Evolutionary conservation across 306 rosid species (phyloP).

Genomic region (Fragaria iinumae): DNA sequence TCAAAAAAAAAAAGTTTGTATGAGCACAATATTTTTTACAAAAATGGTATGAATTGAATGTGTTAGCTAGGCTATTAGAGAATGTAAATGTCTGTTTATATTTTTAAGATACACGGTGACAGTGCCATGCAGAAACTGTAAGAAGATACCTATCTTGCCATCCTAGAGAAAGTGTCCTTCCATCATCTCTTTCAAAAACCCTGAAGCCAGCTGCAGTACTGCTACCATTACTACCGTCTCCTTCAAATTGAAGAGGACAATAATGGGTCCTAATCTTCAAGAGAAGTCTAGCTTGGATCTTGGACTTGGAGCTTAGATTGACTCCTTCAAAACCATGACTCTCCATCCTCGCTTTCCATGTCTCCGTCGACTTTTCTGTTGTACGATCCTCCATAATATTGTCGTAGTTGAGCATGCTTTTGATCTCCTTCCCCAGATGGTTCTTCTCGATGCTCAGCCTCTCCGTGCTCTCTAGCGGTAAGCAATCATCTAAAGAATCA

Average conservation of each 20-base stretch:
- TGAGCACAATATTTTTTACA: no score
- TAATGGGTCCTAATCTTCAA: constrained; percentile 70
- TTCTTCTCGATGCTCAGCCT: constrained; percentile 74
- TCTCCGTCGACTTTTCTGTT: constrained; percentile 51
- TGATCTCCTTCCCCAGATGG: constrained; percentile 67
- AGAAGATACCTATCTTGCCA: constrained; percentile 81
- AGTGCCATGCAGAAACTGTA: constrained; percentile 69
- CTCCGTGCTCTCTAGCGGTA: constrained; percentile 59
- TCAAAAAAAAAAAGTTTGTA: no score
- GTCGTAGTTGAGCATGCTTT: constrained; percentile 49
- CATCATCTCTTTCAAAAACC: constrained; percentile 74
- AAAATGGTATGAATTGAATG: no score
- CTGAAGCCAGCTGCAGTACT: constrained; percentile 60
- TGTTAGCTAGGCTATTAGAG: no score
- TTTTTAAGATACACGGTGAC: constrained; percentile 21
- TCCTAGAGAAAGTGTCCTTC: constrained; percentile 63
- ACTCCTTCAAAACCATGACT: constrained; percentile 50
- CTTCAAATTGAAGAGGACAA: constrained; percentile 56
- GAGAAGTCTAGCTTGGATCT: constrained; percentile 71
- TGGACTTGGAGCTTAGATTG: constrained; percentile 52
- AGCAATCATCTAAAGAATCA: constrained; percentile 72
- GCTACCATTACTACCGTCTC: constrained; percentile 33
- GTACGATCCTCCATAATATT: constrained; percentile 10
- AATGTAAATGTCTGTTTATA: no score
- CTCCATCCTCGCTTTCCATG: constrained; percentile 72